A percentile compares a stretch with the other conserved stretches of the same genome.
Evolutionary conservation across 805 yeast species (phyloP).

Genomic region (Metschnikowia chrysomelidarum): DNA sequence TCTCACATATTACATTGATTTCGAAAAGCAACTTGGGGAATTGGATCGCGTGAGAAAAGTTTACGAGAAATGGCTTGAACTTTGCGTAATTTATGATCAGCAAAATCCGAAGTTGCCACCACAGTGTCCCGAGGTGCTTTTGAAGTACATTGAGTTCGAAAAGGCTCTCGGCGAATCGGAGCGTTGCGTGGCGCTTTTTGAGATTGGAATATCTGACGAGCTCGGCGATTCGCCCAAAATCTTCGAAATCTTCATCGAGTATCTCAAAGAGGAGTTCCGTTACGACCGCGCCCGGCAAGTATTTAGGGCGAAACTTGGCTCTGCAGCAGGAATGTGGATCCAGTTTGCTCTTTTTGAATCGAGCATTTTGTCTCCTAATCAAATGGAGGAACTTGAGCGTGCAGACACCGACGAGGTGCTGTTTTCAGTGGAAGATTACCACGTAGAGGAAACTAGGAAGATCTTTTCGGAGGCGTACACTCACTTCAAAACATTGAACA

Average conservation of each 20-base stretch:
- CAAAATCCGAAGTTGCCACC: background rate
- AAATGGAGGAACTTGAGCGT: slow-evolving; percentile 42
- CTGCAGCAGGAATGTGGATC: slow-evolving; percentile 49
- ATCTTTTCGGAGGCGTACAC: slow-evolving; percentile 56
- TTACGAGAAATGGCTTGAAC: slow-evolving; percentile 63
- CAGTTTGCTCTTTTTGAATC: slow-evolving; percentile 71
- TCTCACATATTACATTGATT: slow-evolving; percentile 59
- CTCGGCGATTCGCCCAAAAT: slow-evolving; percentile 20
- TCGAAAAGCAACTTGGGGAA: slow-evolving; percentile 70
- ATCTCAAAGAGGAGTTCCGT: slow-evolving; percentile 58
- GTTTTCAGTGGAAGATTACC: slow-evolving; percentile 49
- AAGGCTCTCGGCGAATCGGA: slow-evolving; percentile 61
- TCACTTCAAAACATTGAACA: slow-evolving; percentile 36
- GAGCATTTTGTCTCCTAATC: slow-evolving; percentile 56
- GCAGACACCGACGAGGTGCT: slow-evolving; percentile 52
- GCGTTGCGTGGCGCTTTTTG: slow-evolving; percentile 62
- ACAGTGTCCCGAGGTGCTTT: slow-evolving; percentile 43
- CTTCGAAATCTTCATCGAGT: slow-evolving; percentile 46
- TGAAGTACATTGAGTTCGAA: slow-evolving; percentile 69
- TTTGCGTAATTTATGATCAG: slow-evolving; percentile 16
- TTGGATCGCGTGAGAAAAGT: slow-evolving; percentile 77
- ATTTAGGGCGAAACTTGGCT: slow-evolving; percentile 41
- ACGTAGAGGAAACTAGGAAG: slow-evolving; percentile 49
- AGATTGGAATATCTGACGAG: slow-evolving; percentile 40
- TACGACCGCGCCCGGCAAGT: slow-evolving; percentile 55